Percentiles rank a stretch among this genome's conserved stretches.
Conservation (phyloP, 257 asterid species). For the Solanum okadae region DNA sequence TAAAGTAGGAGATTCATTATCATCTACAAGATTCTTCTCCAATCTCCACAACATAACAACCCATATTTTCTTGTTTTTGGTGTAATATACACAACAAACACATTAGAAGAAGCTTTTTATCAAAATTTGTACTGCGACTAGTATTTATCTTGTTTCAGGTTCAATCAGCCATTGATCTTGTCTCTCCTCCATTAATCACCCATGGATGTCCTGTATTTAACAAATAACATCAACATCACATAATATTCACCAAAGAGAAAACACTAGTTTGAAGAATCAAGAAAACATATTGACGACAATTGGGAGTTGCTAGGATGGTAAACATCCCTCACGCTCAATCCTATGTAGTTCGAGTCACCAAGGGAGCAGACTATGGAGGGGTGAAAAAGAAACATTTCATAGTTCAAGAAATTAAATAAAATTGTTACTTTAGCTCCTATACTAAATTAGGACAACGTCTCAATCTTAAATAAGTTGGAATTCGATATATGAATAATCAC, state of each 20-base stretch:
- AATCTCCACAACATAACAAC: not conserved
- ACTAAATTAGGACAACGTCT: not conserved
- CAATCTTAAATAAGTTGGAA: not conserved
- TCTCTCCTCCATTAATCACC: slow-evolving; percentile 3
- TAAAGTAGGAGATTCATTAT: not conserved
- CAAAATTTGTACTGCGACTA: not conserved
- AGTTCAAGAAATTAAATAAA: not conserved
- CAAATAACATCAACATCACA: not conserved
- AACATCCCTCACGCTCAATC: too few species aligned
- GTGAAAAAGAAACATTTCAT: not conserved
- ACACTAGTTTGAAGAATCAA: not conserved
- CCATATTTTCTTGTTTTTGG: not conserved
- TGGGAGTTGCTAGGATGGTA: not conserved
- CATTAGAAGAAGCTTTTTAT: not conserved
- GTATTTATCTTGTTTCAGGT: not conserved
- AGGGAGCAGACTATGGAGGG: too few species aligned
- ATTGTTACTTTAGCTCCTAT: not conserved
- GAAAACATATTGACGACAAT: not conserved
- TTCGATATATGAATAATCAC: not conserved
- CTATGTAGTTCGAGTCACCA: too few species aligned
- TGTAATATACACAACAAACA: not conserved
- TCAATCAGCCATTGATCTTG: not conserved
- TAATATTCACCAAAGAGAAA: not conserved
- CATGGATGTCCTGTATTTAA: slow-evolving; percentile 6
- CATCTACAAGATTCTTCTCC: not conserved